These are phyloP conservation scores for Phytopythium ostracodes DNA, from an alignment of 352 stramenopile species.

Conservation along the genomic window DNA sequence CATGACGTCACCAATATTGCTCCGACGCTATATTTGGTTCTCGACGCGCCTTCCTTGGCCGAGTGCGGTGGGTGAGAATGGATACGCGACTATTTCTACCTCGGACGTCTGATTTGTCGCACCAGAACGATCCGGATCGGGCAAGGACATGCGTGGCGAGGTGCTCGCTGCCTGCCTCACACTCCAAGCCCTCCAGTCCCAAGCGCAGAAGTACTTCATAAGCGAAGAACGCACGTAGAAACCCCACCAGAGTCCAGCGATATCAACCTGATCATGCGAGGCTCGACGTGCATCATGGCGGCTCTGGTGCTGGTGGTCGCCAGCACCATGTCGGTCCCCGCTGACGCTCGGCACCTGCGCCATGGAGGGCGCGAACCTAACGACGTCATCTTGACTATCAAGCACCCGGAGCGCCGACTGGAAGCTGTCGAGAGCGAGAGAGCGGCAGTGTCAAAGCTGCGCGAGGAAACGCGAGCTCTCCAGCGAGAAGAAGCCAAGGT, in stretches of 20 bases:
- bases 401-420: neutral
- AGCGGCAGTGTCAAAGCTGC: neutral
- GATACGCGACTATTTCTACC: constrained; percentile 3
- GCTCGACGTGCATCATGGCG: neutral
- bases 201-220: neutral
- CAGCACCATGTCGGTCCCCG: neutral
- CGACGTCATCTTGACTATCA: neutral
- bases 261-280: neutral
- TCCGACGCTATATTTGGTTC: neutral
- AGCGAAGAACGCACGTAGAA: neutral
- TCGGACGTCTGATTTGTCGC: neutral
- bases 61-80: neutral
- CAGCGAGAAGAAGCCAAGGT: neutral
- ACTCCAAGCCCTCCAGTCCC: neutral
- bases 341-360: neutral
- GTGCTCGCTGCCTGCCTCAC: neutral
- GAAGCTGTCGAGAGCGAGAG: neutral
- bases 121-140: neutral
- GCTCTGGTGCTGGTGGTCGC: neutral
- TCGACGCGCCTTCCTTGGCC: neutral
- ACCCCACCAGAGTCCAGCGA: neutral
- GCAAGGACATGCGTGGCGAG: neutral
- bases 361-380: neutral
- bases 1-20: neutral
- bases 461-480: neutral